Evolutionary conservation across 352 stramenopile genomes (phyloP), one percentile per base, ranked within the genome.

Genomic region (Phytophthora sojae): DNA sequence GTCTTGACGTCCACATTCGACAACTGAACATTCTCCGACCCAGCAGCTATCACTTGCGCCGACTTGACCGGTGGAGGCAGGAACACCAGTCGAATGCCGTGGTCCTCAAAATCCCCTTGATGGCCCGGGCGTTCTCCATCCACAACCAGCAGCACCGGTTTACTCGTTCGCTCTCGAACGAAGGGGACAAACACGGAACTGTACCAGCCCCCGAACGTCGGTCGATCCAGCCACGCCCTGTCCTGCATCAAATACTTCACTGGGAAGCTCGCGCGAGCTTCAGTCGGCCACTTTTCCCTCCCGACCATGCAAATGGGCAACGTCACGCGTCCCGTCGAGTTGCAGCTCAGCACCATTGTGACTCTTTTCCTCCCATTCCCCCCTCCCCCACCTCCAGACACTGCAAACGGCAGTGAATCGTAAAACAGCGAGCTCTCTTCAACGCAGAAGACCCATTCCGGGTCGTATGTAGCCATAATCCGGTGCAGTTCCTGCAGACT

Each of bases 391-490:
- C 57, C 15, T 15, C 21, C 11, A 21, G 21, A 49, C 67, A 71
- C 8, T 68, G 68, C 42, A 53, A 71, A 74, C 3, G 72, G 72
- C 42, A 80, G 60, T 14, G 57, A n/a, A 30, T 71, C 63, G 23
- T 80, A 80, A 19, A 80, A 71, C 14, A 80, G 37, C 17, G 68
- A 47, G 6, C 63, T 73, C 19, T 80, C 72, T 50, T 80, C 68
- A n/a, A 80, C 59, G 29, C 63, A 71, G 52, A 80, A 80, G 3
- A 80, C 51, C 52, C 63, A 76, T 7, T 76, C 56, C 8, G 68
- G 72, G 30, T 80, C 72, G 42, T 76, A 80, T 42, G 64, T 42
- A 5, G 35, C 26, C 58, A 80, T 76, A 15, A 73, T n/a, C 2
- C 45, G n/a, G 26, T 74, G 68, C 6, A 80, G 55, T 2, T 74